Percentiles rank a stretch among this genome's conserved stretches.
Evolutionary conservation across 2,329 filamentous ascomycete species (phyloP).

Genomic region (Huntiella moniliformis): DNA sequence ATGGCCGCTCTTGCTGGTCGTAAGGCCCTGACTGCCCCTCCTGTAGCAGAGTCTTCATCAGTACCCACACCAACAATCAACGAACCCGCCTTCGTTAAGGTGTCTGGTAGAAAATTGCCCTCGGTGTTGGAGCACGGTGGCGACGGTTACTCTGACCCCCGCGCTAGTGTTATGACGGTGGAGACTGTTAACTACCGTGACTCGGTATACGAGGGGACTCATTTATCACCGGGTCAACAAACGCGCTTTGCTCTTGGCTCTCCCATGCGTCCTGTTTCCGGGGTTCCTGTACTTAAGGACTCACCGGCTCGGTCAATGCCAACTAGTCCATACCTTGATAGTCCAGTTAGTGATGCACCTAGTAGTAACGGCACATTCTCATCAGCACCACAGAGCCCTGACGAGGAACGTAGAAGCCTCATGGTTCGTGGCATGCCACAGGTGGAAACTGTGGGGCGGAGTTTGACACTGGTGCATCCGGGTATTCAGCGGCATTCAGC

Average conservation of each 20-base stretch:
- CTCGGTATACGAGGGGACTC: conserved; percentile 18
- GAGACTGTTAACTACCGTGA: conserved; percentile 12
- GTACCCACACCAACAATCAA: conserved; percentile 16
- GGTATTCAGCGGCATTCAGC: conserved; percentile 9
- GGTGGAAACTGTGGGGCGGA: conserved; percentile 8
- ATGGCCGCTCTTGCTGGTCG: conserved; percentile 10
- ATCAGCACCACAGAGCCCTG: conserved; percentile 1
- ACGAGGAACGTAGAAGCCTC: not conserved
- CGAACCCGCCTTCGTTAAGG: conserved; percentile 43
- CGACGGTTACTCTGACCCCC: conserved; percentile 40
- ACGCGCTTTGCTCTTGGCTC: conserved; percentile 32
- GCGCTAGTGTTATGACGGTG: conserved; percentile 24
- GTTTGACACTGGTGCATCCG: conserved; percentile 8
- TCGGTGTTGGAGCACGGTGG: conserved; percentile 43
- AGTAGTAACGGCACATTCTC: not conserved
- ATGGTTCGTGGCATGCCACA: conserved; percentile 1
- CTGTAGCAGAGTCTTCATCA: conserved; percentile 13
- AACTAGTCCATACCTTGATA: conserved; percentile 18
- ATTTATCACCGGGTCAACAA: conserved; percentile 16
- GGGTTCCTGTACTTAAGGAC: conserved; percentile 40
- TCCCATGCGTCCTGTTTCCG: conserved; percentile 41
- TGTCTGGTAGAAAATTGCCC: conserved; percentile 45
- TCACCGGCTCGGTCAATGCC: conserved; percentile 39
- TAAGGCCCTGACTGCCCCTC: conserved; percentile 9
- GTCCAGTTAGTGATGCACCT: not conserved